Percentiles rank a stretch among this genome's conserved stretches.
These are phyloP conservation scores for Rugonectria rugulosa DNA, from an alignment of 2,329 filamentous ascomycete species.

Conservation along the genomic window DNA sequence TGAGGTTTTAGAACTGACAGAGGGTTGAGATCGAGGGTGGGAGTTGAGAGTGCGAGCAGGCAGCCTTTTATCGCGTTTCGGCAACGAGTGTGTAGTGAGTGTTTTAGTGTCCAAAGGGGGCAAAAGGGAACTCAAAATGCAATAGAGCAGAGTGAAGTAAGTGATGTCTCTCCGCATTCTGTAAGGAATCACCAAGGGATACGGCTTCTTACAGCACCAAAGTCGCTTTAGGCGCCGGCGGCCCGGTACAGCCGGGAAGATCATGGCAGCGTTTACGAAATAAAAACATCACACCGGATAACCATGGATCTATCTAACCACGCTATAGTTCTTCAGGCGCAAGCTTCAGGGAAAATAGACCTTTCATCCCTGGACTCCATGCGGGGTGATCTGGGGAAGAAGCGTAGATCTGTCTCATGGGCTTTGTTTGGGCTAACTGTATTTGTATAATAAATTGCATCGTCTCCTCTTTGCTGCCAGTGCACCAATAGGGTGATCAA, in stretches of 20 bases:
- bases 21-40: too few species aligned
- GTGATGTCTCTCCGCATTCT: too few species aligned
- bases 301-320: not conserved
- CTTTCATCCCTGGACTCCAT: not conserved
- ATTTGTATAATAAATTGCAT: not conserved
- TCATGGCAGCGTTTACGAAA: not conserved
- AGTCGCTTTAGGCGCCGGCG: not conserved
- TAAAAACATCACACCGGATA: not conserved
- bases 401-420: not conserved
- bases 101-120: too few species aligned
- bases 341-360: not conserved
- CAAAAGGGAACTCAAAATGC: too few species aligned
- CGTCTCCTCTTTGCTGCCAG: not conserved
- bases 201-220: not conserved
- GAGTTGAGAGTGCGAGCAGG: too few species aligned
- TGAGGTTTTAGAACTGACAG: not conserved
- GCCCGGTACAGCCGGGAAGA: not conserved
- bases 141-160: too few species aligned
- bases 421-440: not conserved
- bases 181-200: not conserved
- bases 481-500: too few species aligned
- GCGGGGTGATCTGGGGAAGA: not conserved
- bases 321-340: not conserved
- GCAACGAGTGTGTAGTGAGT: too few species aligned
- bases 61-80: too few species aligned